phyloP scores from a whole-genome alignment of 129 eudicot genomes.

The Flaveria robusta region DNA sequence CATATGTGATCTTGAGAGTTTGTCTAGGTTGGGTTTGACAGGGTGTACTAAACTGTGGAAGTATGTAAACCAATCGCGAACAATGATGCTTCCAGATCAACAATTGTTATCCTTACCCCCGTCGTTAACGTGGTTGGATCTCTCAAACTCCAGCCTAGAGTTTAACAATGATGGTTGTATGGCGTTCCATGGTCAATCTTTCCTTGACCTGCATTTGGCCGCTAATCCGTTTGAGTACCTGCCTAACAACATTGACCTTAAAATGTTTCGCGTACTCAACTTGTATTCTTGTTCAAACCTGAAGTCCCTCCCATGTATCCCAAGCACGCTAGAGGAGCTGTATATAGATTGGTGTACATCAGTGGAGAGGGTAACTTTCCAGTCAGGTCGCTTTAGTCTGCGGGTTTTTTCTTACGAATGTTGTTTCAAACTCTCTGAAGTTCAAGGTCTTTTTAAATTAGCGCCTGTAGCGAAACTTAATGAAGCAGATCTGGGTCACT shows the following conservation, averaged over 20 bases:
- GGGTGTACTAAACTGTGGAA: constrained; percentile 25
- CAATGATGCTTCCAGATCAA: background rate
- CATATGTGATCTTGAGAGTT: constrained; percentile 22
- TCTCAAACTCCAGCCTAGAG: background rate
- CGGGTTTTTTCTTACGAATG: constrained; percentile 2
- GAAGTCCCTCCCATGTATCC: constrained; percentile 19
- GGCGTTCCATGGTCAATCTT: background rate
- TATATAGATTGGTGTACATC: background rate
- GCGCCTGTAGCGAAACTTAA: background rate
- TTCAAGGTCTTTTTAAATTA: constrained; percentile 19
- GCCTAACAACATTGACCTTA: constrained; percentile 13
- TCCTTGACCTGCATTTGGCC: background rate
- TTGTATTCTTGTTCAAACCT: constrained; percentile 7
- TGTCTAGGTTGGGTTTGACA: constrained; percentile 16
- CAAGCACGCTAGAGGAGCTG: constrained; percentile 16
- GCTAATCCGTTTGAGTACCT: background rate
- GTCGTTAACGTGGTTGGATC: background rate
- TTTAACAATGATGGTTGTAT: background rate
- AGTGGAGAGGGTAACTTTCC: constrained; percentile 12
- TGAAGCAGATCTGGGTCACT: constrained; percentile 16
- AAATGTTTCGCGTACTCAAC: background rate
- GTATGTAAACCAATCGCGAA: background rate
- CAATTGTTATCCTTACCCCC: background rate
- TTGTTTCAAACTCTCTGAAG: constrained; percentile 9
- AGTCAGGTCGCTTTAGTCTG: constrained; percentile 15